A percentile compares a stretch with the other conserved stretches of the same genome.
Conservation (phyloP, 1,284 basidiomycete species). For the Leccinum pseudoinsigne region DNA sequence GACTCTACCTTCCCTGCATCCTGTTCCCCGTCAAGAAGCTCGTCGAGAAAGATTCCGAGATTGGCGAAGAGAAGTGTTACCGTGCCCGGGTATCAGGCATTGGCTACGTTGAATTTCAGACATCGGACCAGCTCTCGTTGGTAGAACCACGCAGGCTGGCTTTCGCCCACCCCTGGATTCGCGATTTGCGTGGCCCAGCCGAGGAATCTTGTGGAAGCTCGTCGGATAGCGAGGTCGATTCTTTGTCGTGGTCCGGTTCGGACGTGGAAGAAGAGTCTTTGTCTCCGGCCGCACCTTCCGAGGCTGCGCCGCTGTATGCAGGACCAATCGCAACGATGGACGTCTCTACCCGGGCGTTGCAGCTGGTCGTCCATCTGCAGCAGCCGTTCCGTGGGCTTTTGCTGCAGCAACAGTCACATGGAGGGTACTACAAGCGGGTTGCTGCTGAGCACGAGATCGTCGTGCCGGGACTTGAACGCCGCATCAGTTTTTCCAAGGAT, state of each 20-base stretch:
- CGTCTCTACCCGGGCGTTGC: neutral
- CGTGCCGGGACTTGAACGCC: neutral
- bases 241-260: neutral
- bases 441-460: conserved; percentile 8
- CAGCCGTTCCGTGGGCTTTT: conserved; percentile 7
- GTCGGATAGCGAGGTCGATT: neutral
- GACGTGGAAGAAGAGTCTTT: neutral
- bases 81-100: neutral
- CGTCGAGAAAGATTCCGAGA: neutral
- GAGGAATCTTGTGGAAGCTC: too few relatives aligned
- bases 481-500: neutral
- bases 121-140: neutral
- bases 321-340: neutral
- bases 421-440: conserved; percentile 2
- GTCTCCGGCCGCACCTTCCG: too few relatives aligned
- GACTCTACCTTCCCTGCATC: neutral
- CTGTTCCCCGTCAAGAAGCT: neutral
- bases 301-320: neutral
- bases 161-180: too few relatives aligned
- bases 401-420: neutral
- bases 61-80: neutral
- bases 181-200: too few relatives aligned
- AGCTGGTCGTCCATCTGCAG: neutral
- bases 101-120: neutral
- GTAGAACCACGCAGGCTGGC: too few relatives aligned